phyloP scores from a whole-genome alignment of 140 eudicot genomes.

The Bidens hawaiensis region DNA sequence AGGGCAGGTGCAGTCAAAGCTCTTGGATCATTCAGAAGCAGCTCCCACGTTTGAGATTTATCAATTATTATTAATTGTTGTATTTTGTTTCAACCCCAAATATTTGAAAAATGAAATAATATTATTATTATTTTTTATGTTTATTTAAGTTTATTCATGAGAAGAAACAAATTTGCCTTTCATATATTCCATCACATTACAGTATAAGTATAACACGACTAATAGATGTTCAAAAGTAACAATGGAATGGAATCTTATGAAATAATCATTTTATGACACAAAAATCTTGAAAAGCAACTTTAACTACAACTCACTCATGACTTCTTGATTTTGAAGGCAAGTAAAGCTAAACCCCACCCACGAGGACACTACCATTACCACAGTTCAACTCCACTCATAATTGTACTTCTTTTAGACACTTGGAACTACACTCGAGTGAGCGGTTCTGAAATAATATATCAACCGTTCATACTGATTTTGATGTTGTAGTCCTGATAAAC shows the following conservation, averaged over 20 bases:
- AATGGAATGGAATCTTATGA: slow-evolving; percentile 6
- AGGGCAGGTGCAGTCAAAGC: slow-evolving; percentile 52
- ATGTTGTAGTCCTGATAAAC: too few relatives aligned
- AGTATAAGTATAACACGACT: too few relatives aligned
- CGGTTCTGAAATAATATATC: too few relatives aligned
- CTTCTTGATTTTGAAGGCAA: slow-evolving; percentile 38
- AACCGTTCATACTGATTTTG: too few relatives aligned
- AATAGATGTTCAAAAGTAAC: neutral
- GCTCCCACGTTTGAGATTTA: slow-evolving; percentile 29
- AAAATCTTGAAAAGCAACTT: slow-evolving; percentile 16
- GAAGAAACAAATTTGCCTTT: neutral
- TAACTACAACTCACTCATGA: slow-evolving; percentile 26
- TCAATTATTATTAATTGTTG: slow-evolving; percentile 11
- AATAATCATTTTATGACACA: neutral
- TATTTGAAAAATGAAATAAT: slow-evolving; percentile 23
- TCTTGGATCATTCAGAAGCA: slow-evolving; percentile 56
- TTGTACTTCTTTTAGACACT: neutral
- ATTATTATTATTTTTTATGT: neutral
- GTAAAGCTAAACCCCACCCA: slow-evolving; percentile 26
- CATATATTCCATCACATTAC: neutral
- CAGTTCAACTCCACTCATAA: neutral
- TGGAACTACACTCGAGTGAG: too few relatives aligned
- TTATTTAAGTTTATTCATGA: too few relatives aligned
- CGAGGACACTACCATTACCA: neutral
- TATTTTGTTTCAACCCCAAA: slow-evolving; percentile 16